phyloP scores from a whole-genome alignment of 805 yeast species.

The Soucietia sequanensis region DNA sequence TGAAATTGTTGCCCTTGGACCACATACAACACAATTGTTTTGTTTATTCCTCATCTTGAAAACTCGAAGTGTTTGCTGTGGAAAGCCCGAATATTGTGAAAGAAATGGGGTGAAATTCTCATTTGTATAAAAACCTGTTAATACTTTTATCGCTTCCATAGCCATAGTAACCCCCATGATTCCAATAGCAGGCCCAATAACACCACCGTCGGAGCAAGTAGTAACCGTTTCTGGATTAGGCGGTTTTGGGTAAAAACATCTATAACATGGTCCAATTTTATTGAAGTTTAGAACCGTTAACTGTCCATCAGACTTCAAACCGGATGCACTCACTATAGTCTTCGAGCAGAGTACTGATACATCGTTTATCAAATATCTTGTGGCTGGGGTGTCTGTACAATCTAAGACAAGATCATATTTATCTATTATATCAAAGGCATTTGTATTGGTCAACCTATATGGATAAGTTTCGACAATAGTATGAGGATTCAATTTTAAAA shows the following conservation, averaged over 20 bases:
- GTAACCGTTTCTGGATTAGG: constrained; percentile 82
- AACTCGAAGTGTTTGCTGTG: constrained; percentile 61
- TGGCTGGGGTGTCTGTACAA: constrained; percentile 91
- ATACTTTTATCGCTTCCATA: constrained; percentile 74
- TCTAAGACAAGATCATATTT: constrained; percentile 78
- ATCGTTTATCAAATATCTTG: constrained; percentile 85
- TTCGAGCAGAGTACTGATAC: constrained; percentile 65
- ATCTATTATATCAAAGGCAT: constrained; percentile 63
- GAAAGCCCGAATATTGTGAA: constrained; percentile 65
- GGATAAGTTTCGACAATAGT: constrained; percentile 56
- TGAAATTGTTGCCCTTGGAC: constrained; percentile 51
- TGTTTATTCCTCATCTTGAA: constrained; percentile 79
- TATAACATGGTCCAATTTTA: constrained; percentile 80
- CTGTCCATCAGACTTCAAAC: constrained; percentile 90
- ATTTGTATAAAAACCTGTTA: constrained; percentile 51
- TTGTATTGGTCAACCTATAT: constrained; percentile 47
- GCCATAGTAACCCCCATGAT: constrained; percentile 88
- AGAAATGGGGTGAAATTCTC: constrained; percentile 67
- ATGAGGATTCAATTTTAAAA: constrained; percentile 63
- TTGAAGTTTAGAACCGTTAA: constrained; percentile 67
- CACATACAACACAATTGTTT: constrained; percentile 62
- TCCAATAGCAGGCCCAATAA: constrained; percentile 95
- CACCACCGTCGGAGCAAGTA: constrained; percentile 91
- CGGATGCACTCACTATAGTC: constrained; percentile 89
- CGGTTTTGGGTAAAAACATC: constrained; percentile 90